Base-by-base conservation (phyloP, 371 early-diverging fungal genomes). In the Nematocida parisii region DNA sequence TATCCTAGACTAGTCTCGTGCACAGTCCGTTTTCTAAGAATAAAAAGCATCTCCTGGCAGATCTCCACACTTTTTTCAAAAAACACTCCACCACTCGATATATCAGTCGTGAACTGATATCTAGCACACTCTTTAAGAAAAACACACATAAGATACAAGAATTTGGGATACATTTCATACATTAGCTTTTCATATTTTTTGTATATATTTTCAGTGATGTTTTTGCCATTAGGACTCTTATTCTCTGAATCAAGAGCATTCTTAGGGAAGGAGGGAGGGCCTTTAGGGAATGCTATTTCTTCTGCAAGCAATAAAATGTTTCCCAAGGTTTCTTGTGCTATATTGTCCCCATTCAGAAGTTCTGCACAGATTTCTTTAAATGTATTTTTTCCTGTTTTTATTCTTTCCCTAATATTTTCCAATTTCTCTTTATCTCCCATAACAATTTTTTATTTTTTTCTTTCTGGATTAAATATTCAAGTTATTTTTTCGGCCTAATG, bases 401-500 rank as follows among this genome's bases (percentile, higher is more conserved):
- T 47, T 50, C 50, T 67, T 52, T 52, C 24, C 54, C 20, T 67
- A 67, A 67, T 67, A 50, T 67, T 52, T 67, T 67, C 52, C 6
- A 50, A 67, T 67, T 27, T 67, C 45, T 50, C 33, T 27, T 27
- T 67, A 67, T 67, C 68, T 15, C 6, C 52, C 54, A 50, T 67
- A 67, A 33, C 33, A 33, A 33, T 33, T 33, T 33, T 67, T 47
- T 50, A 20, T 50, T 67, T 67, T 15, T 47, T 44, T 67, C 27
- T 50, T 52, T 64, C 40, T 64, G 11, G 11, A n/a, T 15, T n/a
- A 64, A 27, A 64, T 33, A 45, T 20, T 39, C 18, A 20, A n/a
- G 46, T 55, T 20, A 61, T 73, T 73, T 73, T 60, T 61, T 33
- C 18, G 5, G 13, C 47, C 33, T 60, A 20, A 73, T 73, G 60